Evolutionary conservation across 2,329 filamentous ascomycete species (phyloP).

Genomic region (Zymoseptoria pseudotritici): DNA sequence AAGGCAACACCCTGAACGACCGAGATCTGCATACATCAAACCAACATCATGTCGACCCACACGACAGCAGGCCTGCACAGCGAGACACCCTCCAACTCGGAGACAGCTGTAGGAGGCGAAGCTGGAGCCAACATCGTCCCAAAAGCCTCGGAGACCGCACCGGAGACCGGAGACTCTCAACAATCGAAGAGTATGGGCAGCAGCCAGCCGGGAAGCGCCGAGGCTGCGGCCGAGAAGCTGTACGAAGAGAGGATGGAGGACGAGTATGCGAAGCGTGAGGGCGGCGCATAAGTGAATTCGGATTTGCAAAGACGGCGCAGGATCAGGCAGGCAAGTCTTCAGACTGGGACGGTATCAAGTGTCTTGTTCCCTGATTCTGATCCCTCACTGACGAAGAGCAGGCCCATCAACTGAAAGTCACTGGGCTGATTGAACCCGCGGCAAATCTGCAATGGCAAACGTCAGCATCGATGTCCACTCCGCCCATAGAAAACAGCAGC

Average conservation of each 20-base stretch:
- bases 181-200: slow-evolving; percentile 17
- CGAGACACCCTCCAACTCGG: slow-evolving; percentile 22
- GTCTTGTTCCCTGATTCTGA: no score
- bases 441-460: no score
- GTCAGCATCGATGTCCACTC: not conserved
- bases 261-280: slow-evolving; percentile 39
- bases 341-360: no score
- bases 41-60: slow-evolving; percentile 6
- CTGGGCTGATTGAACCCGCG: no score
- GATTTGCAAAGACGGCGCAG: no score
- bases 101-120: slow-evolving; percentile 19
- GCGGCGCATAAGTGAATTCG: no score
- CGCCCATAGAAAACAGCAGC: not conserved
- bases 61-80: slow-evolving; percentile 15
- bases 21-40: not conserved
- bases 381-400: no score
- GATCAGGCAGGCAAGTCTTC: no score
- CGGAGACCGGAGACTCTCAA: slow-evolving; percentile 9
- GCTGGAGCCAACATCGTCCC: slow-evolving; percentile 14
- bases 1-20: not conserved
- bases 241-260: slow-evolving; percentile 38
- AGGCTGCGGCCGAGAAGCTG: slow-evolving; percentile 29
- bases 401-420: no score
- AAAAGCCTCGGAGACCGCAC: slow-evolving; percentile 13
- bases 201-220: slow-evolving; percentile 26